Percentiles rank a stretch among this genome's conserved stretches.
Evolutionary conservation across 495 filamentous ascomycete genomes (phyloP).

Genomic region (Emericellopsis terricola): DNA sequence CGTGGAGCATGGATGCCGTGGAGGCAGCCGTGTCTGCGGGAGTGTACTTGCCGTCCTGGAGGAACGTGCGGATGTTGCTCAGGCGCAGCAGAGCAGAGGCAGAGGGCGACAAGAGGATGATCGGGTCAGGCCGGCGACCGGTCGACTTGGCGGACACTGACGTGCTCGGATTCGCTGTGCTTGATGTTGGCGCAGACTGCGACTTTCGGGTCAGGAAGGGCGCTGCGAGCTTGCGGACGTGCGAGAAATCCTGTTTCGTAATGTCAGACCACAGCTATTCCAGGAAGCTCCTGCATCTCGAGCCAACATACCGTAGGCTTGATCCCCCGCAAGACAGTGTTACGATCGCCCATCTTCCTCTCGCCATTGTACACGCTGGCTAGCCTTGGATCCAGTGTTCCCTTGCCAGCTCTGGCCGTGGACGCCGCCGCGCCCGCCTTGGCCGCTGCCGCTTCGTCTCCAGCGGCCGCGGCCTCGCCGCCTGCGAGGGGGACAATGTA

Average conservation of each 20-base stretch:
- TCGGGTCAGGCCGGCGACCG: slow-evolving; percentile 61
- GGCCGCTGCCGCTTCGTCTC: slow-evolving; percentile 22
- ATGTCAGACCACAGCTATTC: slow-evolving; percentile 6
- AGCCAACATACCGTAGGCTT: slow-evolving; percentile 63
- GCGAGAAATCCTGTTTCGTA: slow-evolving; percentile 65
- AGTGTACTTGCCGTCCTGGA: slow-evolving; percentile 66
- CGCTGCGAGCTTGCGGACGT: slow-evolving; percentile 73
- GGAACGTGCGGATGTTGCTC: slow-evolving; percentile 92
- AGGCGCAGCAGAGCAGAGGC: slow-evolving; percentile 94
- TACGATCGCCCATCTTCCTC: slow-evolving; percentile 79
- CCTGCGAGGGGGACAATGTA: slow-evolving; percentile 72
- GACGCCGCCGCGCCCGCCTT: slow-evolving; percentile 33
- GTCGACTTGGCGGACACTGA: slow-evolving; percentile 29
- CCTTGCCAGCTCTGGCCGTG: slow-evolving; percentile 32
- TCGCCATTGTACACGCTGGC: slow-evolving; percentile 82
- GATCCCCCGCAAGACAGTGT: slow-evolving; percentile 69
- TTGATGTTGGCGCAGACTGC: slow-evolving; percentile 14
- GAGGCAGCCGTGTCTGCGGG: slow-evolving; percentile 49
- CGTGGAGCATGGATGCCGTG: slow-evolving; percentile 62
- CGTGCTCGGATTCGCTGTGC: slow-evolving; percentile 16
- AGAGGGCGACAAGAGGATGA: slow-evolving; percentile 96
- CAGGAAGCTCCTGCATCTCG: not conserved
- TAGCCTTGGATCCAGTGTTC: slow-evolving; percentile 58
- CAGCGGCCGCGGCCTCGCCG: slow-evolving; percentile 29
- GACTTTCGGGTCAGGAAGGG: slow-evolving; percentile 54